Percentiles rank a stretch among this genome's conserved stretches.
Evolutionary conservation across 108 stramenopile genomes (phyloP).

Genomic region (Aurantiochytrium sp.): DNA sequence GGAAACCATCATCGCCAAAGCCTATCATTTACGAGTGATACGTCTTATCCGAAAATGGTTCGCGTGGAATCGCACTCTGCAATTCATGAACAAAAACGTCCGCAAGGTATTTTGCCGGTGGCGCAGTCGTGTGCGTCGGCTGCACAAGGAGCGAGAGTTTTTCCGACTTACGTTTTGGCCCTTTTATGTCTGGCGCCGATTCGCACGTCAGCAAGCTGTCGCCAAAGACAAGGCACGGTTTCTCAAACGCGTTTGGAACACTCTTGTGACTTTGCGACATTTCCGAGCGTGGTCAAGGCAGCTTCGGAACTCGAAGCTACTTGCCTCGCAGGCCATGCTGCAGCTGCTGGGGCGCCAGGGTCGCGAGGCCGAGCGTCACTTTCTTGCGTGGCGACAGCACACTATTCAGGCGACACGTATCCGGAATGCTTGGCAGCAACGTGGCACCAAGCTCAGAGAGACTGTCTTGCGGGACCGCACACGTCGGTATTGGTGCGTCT

Average conservation of each 20-base stretch:
- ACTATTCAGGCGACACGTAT: background rate
- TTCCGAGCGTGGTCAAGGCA: background rate
- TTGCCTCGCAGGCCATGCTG: background rate
- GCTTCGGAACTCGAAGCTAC: background rate
- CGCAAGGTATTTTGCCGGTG: constrained; percentile 4
- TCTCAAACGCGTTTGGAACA: background rate
- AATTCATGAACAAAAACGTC: background rate
- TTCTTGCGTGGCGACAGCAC: background rate
- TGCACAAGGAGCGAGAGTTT: background rate
- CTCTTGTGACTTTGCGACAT: background rate
- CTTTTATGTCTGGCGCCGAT: constrained; percentile 5
- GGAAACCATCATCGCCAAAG: background rate
- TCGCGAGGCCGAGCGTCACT: background rate
- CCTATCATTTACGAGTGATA: background rate
- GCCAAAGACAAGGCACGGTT: background rate
- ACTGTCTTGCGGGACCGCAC: background rate
- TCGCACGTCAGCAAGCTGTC: background rate
- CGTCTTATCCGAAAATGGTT: background rate
- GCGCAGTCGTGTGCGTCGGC: background rate
- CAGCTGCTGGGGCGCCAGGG: background rate
- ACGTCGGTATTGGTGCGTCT: background rate
- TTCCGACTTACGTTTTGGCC: background rate
- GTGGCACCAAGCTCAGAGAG: background rate
- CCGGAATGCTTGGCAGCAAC: background rate
- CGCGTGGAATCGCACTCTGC: background rate